phyloP scores from a whole-genome alignment of 2,329 filamentous ascomycete species.

The Penicillium psychrosexuale region DNA sequence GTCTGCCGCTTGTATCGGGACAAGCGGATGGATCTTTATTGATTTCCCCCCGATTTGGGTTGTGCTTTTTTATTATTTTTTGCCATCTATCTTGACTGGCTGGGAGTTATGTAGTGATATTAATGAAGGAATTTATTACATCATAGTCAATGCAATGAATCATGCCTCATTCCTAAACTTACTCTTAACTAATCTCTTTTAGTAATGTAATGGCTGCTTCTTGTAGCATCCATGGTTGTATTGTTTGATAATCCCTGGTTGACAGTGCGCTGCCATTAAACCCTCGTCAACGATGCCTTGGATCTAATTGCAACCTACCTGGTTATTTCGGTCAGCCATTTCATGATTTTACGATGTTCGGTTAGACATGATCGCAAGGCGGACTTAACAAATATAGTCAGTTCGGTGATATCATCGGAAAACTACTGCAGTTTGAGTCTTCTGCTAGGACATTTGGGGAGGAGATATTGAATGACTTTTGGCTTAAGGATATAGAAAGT shows the following conservation, averaged over 20 bases:
- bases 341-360: no score
- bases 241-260: neutral
- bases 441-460: no score
- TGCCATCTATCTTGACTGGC: constrained; percentile 13
- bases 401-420: neutral
- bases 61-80: constrained; percentile 9
- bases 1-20: constrained; percentile 22
- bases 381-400: neutral
- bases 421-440: neutral
- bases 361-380: no score
- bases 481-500: no score
- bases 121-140: constrained; percentile 10
- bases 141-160: constrained; percentile 19
- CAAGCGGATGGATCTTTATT: constrained; percentile 19
- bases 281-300: neutral
- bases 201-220: neutral
- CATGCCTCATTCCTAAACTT: constrained; percentile 3
- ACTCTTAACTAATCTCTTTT: neutral
- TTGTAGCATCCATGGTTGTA: neutral
- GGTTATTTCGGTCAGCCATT: no score
- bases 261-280: neutral
- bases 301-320: no score
- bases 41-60: constrained; percentile 15
- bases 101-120: constrained; percentile 14
- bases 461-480: no score